Evolutionary conservation across 2,329 filamentous ascomycete genomes (phyloP).

Genomic region (Ceratocystis smalleyi): DNA sequence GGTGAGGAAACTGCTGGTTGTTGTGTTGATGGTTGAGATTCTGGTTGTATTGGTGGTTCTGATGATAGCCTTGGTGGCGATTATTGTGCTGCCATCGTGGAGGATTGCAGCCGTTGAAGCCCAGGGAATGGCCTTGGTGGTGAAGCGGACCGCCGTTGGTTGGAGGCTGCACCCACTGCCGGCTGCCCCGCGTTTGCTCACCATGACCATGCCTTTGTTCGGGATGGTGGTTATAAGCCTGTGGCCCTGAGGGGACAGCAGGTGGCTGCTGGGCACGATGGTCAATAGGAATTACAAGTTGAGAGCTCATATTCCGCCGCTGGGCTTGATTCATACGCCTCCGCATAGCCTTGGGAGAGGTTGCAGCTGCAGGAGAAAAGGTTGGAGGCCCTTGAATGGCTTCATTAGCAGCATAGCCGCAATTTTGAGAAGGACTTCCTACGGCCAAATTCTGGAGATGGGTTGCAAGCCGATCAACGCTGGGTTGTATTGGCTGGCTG

Average conservation of each 20-base stretch:
- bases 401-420: neutral
- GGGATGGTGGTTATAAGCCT: neutral
- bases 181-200: neutral
- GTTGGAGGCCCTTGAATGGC: neutral
- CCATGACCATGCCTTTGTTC: neutral
- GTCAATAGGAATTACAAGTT: constrained; percentile 42
- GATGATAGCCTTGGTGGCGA: neutral
- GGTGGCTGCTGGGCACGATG: constrained; percentile 23
- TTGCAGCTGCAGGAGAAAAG: neutral
- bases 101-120: neutral
- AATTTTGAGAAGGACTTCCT: neutral
- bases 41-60: neutral
- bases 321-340: constrained; percentile 47
- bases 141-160: neutral
- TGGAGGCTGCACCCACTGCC: neutral
- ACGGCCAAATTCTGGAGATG: constrained; percentile 7
- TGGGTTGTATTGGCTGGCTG: neutral
- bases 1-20: neutral
- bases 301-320: constrained; percentile 45
- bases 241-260: neutral
- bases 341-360: constrained; percentile 3
- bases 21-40: neutral
- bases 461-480: neutral
- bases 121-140: neutral
- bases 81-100: neutral